These are phyloP conservation scores for Zymoseptoria pseudotritici DNA, from an alignment of 2,329 filamentous ascomycete species.

Conservation along the genomic window DNA sequence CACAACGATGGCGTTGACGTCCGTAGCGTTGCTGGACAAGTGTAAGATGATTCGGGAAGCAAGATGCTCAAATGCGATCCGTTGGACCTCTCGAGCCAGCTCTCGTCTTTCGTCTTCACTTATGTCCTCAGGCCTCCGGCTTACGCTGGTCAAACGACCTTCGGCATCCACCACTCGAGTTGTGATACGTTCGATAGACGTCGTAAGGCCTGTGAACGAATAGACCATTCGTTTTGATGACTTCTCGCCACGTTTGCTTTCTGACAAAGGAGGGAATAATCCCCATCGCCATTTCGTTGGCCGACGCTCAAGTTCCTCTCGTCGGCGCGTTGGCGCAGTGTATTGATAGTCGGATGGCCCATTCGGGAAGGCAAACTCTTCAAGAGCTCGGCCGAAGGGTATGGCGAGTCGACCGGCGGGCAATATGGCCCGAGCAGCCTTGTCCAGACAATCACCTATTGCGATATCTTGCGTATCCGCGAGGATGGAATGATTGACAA, in stretches of 20 bases:
- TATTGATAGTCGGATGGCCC: slow-evolving; percentile 47
- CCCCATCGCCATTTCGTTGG: slow-evolving; percentile 55
- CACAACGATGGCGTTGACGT: slow-evolving; percentile 61
- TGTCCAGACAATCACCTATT: slow-evolving; percentile 86
- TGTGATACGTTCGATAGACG: slow-evolving; percentile 54
- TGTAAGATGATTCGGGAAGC: slow-evolving; percentile 62
- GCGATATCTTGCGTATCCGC: slow-evolving; percentile 71
- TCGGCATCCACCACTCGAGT: slow-evolving; percentile 21
- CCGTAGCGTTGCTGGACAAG: slow-evolving; percentile 12
- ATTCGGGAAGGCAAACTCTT: slow-evolving; percentile 66
- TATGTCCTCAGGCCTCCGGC: slow-evolving; percentile 36
- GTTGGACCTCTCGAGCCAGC: slow-evolving; percentile 69
- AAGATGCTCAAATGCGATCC: slow-evolving; percentile 79
- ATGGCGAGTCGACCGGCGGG: slow-evolving; percentile 56
- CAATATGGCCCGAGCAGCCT: slow-evolving; percentile 69
- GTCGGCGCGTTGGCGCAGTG: slow-evolving; percentile 49
- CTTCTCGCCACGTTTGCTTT: slow-evolving; percentile 36
- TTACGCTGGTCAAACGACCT: slow-evolving; percentile 26
- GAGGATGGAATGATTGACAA: slow-evolving; percentile 65
- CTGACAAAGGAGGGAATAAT: slow-evolving; percentile 59
- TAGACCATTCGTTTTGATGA: slow-evolving; percentile 49
- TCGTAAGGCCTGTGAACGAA: slow-evolving; percentile 67
- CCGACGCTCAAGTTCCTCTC: slow-evolving; percentile 49
- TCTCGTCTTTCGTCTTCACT: slow-evolving; percentile 54
- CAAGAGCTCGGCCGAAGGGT: slow-evolving; percentile 75